Base-by-base conservation (phyloP, 768 basidiomycete species). In the Hygrophorus russula region DNA sequence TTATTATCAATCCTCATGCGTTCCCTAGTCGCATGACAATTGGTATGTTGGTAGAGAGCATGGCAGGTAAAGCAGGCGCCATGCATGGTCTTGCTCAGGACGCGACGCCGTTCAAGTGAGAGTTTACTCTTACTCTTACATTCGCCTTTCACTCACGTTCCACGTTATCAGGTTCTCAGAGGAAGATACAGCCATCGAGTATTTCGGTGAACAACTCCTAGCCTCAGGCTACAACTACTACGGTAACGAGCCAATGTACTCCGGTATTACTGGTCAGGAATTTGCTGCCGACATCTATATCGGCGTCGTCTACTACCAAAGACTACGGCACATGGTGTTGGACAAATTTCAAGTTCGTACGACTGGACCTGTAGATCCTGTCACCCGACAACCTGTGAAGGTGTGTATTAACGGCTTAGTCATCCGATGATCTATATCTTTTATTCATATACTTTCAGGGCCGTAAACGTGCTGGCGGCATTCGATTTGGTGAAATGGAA, bases 21-120 rank as follows among this genome's bases (percentile, higher is more conserved):
- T 99, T 99, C 71, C 96, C 96, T 2, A 87, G 82, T 71, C 88
- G 96, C 53, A 99, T 99, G 96, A 99, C 96, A 1, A 99, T 99
- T 54, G 96, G 96, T 46, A 99, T 99, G 96, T 81, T 99, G 59
- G 91, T 99, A 46, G 96, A 99, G 70, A 94, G 90, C 63, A 82
- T 98, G 80, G 96, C 96, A 0, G 96, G 96, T n/a, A 99, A 99
- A 62, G 86, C 96, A 1, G 96, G 96, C 46, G 86, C 94, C 6
- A 88, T 98, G 87, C 96, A 98, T 53, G 96, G 96, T 34, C 71
- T 99, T 17, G 92, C 96, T 11, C 96, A 99, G 60, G 96, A 99
- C 64, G 96, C 90, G 11, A 97, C 96, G 14, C 96, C 96, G 13
- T 99, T 98, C 76, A 86, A 86, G 90, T 94, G 56, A 54, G 84